Conservation (phyloP, 1,139 yeast genomes). For the Hemisphaericaspora xylofermentans region DNA sequence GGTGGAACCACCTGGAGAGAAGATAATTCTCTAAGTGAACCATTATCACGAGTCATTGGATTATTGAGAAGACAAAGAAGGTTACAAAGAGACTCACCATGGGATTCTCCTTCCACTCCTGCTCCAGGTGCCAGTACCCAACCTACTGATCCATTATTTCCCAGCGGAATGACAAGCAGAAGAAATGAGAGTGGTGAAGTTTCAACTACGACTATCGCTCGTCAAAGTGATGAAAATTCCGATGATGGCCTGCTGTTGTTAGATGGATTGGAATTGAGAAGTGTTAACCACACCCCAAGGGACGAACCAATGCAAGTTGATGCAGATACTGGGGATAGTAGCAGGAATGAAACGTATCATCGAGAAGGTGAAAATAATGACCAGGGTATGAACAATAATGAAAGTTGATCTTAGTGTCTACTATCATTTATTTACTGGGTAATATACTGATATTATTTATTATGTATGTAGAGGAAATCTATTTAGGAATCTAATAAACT, state of each 20-base stretch:
- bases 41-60: constrained; percentile 26
- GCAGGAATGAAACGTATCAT: too few species aligned
- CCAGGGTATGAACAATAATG: neutral
- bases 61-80: constrained; percentile 20
- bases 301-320: neutral
- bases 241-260: neutral
- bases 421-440: neutral
- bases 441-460: neutral
- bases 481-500: neutral
- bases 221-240: neutral
- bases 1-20: constrained; percentile 12
- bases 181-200: constrained; percentile 49
- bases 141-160: constrained; percentile 30
- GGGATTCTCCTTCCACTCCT: neutral
- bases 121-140: constrained; percentile 6
- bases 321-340: neutral
- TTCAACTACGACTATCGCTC: constrained; percentile 28
- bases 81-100: constrained; percentile 3
- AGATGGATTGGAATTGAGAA: constrained; percentile 2
- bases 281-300: constrained; percentile 2
- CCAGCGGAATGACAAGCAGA: constrained; percentile 52
- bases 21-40: constrained; percentile 11
- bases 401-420: too few species aligned
- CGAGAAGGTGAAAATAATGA: neutral
- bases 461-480: neutral